Conservation (phyloP, 2,329 filamentous ascomycete species). For the Tolypocladium ophioglossoides region DNA sequence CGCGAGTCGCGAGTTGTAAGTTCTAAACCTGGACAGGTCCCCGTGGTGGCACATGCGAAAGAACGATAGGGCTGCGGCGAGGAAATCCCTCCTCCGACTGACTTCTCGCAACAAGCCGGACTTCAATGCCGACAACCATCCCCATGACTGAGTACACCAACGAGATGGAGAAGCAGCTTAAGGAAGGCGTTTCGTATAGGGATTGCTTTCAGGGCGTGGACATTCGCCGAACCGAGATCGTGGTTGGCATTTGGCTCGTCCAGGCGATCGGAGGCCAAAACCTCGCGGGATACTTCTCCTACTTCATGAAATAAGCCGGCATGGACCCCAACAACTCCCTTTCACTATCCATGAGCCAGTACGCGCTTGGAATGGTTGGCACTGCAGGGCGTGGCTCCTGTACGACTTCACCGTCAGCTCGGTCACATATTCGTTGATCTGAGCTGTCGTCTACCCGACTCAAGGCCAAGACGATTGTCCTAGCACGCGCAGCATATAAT, state of each 20-base stretch:
- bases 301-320: slow-evolving; percentile 35
- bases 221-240: slow-evolving; percentile 42
- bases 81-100: slow-evolving; percentile 28
- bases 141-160: slow-evolving; percentile 46
- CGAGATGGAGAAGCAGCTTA: slow-evolving; percentile 32
- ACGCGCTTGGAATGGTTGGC: slow-evolving; percentile 39
- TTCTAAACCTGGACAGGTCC: slow-evolving; percentile 14
- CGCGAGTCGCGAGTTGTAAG: not conserved
- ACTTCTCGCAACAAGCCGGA: slow-evolving; percentile 24
- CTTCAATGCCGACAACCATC: slow-evolving; percentile 36
- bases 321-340: slow-evolving; percentile 32
- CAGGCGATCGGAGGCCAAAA: slow-evolving; percentile 37
- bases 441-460: slow-evolving; percentile 44
- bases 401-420: slow-evolving; percentile 46
- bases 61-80: slow-evolving; percentile 27
- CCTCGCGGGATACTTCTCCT: slow-evolving; percentile 38
- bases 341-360: slow-evolving; percentile 35
- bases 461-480: slow-evolving; percentile 42
- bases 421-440: slow-evolving; percentile 39
- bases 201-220: slow-evolving; percentile 44
- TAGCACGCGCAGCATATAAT: slow-evolving; percentile 33
- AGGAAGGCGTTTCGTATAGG: slow-evolving; percentile 31
- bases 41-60: slow-evolving; percentile 42
- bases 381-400: slow-evolving; percentile 38
- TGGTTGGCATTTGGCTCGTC: slow-evolving; percentile 36